Percentiles rank a stretch among this genome's conserved stretches.
These are phyloP conservation scores for Solanum medicagineum DNA, from an alignment of 257 asterid genomes.

Conservation along the genomic window DNA sequence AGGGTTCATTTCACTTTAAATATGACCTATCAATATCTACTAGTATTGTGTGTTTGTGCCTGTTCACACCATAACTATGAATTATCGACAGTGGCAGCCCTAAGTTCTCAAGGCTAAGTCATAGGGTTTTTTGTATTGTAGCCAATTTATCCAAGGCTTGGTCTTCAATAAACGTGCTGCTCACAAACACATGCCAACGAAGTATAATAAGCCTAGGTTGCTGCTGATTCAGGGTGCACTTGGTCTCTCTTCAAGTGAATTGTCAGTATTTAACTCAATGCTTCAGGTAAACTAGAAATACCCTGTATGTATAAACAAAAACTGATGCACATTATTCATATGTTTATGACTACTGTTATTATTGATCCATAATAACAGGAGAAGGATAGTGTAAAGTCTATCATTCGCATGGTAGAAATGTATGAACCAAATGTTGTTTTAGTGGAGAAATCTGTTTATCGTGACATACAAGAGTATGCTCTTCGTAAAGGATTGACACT, in stretches of 20 bases:
- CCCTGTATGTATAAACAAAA: not conserved
- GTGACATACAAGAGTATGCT: constrained; percentile 75
- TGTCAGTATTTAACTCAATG: constrained; percentile 67
- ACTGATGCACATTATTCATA: not conserved
- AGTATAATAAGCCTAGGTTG: constrained; percentile 62
- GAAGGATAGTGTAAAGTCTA: constrained; percentile 36
- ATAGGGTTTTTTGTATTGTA: constrained; percentile 7
- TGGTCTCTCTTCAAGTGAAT: constrained; percentile 63
- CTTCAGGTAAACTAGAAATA: constrained; percentile 40
- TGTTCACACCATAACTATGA: not conserved
- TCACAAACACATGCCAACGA: constrained; percentile 83
- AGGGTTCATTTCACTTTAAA: not conserved
- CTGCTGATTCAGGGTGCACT: constrained; percentile 68
- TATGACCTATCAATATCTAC: not conserved
- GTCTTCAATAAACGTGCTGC: constrained; percentile 89
- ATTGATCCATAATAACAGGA: constrained; percentile 36
- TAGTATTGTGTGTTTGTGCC: not conserved
- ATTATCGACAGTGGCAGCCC: not conserved
- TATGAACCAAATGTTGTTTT: constrained; percentile 74
- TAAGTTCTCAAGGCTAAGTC: not conserved
- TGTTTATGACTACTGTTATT: constrained; percentile 1
- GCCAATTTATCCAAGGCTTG: constrained; percentile 62
- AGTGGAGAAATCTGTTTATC: constrained; percentile 86
- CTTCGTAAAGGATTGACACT: constrained; percentile 66
- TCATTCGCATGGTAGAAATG: constrained; percentile 55